phyloP scores from a whole-genome alignment of 345 rosid species.

The Ceriops zippeliana region DNA sequence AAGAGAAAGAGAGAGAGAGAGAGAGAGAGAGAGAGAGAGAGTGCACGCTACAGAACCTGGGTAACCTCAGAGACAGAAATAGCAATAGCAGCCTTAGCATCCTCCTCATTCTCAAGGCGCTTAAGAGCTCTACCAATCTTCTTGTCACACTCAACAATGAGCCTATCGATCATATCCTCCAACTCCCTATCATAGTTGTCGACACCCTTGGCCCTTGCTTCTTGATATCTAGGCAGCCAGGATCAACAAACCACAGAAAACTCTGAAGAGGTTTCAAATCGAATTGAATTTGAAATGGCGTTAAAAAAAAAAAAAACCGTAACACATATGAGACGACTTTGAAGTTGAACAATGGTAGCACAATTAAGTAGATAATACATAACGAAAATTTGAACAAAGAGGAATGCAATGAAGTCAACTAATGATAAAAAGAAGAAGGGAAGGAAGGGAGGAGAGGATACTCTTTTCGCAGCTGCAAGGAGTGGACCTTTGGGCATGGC shows the following conservation, averaged over 20 bases:
- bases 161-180: slow-evolving; percentile 94
- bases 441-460: slow-evolving; percentile 41
- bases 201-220: slow-evolving; percentile 72
- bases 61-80: slow-evolving; percentile 97
- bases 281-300: too few species aligned
- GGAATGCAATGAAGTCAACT: not conserved
- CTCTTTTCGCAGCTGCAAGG: slow-evolving; percentile 94
- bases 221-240: slow-evolving; percentile 56
- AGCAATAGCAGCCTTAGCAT: slow-evolving; percentile 99
- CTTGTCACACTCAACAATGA: slow-evolving; percentile 94
- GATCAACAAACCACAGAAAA: too few species aligned
- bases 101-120: slow-evolving; percentile 99
- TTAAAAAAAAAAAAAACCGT: too few species aligned
- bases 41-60: slow-evolving; percentile 40
- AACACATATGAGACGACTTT: too few species aligned
- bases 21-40: not conserved
- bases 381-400: not conserved
- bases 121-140: slow-evolving; percentile 94
- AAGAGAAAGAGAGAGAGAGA: not conserved
- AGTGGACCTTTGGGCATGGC: slow-evolving; percentile 98
- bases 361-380: too few species aligned
- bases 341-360: too few species aligned
- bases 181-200: slow-evolving; percentile 89
- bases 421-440: not conserved
- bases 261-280: too few species aligned